Evolutionary conservation across 1,139 yeast genomes (phyloP).

Genomic region (Blastobotrys illinoisensis): DNA sequence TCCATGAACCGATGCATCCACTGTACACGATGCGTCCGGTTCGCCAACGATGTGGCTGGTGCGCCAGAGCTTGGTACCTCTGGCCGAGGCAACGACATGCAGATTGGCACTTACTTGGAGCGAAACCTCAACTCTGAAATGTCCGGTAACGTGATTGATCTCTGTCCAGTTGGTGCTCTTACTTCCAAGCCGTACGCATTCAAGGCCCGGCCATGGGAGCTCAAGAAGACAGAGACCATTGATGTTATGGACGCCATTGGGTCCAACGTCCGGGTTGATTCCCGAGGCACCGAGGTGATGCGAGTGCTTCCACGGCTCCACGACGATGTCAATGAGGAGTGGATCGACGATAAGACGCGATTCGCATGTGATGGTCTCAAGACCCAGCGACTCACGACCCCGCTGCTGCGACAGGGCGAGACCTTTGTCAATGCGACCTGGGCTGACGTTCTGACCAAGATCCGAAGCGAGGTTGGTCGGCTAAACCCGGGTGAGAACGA

Average conservation of each 20-base stretch:
- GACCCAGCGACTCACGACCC: slow-evolving; percentile 81
- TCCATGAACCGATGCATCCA: slow-evolving; percentile 92
- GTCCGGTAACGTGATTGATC: slow-evolving; percentile 82
- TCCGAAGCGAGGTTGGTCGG: slow-evolving; percentile 58
- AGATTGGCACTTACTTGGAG: slow-evolving; percentile 85
- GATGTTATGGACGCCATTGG: slow-evolving; percentile 86
- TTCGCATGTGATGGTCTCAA: slow-evolving; percentile 83
- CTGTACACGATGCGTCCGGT: slow-evolving; percentile 88
- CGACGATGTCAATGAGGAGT: slow-evolving; percentile 85
- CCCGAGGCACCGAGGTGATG: slow-evolving; percentile 86
- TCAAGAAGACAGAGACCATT: slow-evolving; percentile 81
- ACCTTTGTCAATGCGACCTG: slow-evolving; percentile 72
- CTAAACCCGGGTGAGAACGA: slow-evolving; percentile 63
- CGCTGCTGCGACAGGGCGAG: slow-evolving; percentile 69
- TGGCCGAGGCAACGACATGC: slow-evolving; percentile 90
- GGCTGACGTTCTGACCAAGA: slow-evolving; percentile 77
- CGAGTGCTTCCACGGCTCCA: slow-evolving; percentile 81
- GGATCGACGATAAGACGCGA: slow-evolving; percentile 86
- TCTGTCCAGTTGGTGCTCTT: slow-evolving; percentile 91
- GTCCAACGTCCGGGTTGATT: slow-evolving; percentile 76
- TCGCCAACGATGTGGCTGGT: slow-evolving; percentile 88
- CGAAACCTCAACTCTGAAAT: slow-evolving; percentile 79
- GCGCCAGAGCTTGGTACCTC: slow-evolving; percentile 87
- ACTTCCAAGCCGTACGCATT: slow-evolving; percentile 88
- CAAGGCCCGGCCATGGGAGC: slow-evolving; percentile 92